These are phyloP conservation scores for Parathielavia appendiculata DNA, from an alignment of 495 filamentous ascomycete species.

Conservation along the genomic window DNA sequence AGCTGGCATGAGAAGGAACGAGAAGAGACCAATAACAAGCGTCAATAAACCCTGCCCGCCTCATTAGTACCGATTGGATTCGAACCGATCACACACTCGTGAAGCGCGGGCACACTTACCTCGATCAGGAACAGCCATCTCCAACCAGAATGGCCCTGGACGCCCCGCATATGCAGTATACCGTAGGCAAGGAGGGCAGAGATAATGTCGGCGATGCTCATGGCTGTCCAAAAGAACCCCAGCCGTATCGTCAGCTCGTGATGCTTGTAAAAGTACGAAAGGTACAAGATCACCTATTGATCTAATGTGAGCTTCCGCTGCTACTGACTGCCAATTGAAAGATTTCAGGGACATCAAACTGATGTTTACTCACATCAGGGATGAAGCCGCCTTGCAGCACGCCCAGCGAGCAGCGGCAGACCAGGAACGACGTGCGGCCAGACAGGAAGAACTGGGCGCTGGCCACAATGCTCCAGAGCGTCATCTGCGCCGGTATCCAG, in stretches of 20 bases:
- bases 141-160: conserved; percentile 62
- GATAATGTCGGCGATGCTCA: conserved; percentile 58
- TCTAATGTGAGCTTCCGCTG: background rate
- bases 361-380: conserved; percentile 33
- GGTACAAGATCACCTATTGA: conserved; percentile 50
- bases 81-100: background rate
- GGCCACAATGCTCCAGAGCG: conserved; percentile 70
- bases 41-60: conserved; percentile 46
- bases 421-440: conserved; percentile 57
- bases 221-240: conserved; percentile 60
- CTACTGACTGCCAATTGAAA: background rate
- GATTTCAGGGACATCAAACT: background rate
- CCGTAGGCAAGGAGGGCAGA: conserved; percentile 68
- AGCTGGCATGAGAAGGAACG: conserved; percentile 64
- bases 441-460: conserved; percentile 60
- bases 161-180: conserved; percentile 60
- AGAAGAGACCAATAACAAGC: conserved; percentile 57
- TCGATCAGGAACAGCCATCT: conserved; percentile 40
- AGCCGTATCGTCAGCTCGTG: conserved; percentile 55
- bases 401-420: conserved; percentile 61
- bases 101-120: conserved; percentile 5
- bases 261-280: conserved; percentile 63
- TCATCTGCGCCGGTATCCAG: conserved; percentile 82
- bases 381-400: conserved; percentile 73
- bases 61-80: background rate